phyloP scores from a whole-genome alignment of 1,284 basidiomycete species.

The Melampsora medusae region DNA sequence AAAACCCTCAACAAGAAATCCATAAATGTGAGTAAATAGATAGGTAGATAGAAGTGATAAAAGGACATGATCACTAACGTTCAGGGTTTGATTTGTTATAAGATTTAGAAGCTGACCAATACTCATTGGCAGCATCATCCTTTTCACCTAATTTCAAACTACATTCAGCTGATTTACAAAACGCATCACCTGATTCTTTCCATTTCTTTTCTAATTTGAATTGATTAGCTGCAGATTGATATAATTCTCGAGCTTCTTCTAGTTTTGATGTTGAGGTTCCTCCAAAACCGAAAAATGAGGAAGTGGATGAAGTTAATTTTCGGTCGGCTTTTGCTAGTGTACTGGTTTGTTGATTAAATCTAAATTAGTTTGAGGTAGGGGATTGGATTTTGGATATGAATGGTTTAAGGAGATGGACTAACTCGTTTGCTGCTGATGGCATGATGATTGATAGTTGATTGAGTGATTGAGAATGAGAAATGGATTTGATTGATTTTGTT shows the following conservation, averaged over 20 bases:
- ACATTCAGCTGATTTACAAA: conserved; percentile 84
- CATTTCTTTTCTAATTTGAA: conserved; percentile 93
- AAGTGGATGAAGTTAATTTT: conserved; percentile 26
- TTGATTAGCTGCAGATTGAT: conserved; percentile 71
- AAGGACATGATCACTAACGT: conserved; percentile 60
- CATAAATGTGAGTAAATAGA: not conserved
- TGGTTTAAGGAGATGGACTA: not conserved
- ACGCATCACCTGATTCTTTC: conserved; percentile 83
- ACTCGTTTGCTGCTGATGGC: conserved; percentile 7
- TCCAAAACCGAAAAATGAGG: conserved; percentile 70
- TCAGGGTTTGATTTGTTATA: conserved; percentile 84
- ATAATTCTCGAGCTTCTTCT: conserved; percentile 44
- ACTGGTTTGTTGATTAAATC: not conserved
- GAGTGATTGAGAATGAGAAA: no score
- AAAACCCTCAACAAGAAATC: not conserved
- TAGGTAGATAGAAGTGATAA: not conserved
- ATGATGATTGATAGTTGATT: not conserved
- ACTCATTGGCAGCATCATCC: conserved; percentile 92
- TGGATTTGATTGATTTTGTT: no score
- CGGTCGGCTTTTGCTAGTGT: conserved; percentile 41
- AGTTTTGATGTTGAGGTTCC: conserved; percentile 65
- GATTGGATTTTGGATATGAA: not conserved
- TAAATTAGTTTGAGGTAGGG: no score
- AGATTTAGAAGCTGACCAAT: conserved; percentile 92
- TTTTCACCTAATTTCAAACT: conserved; percentile 77